A percentile compares a stretch with the other conserved stretches of the same genome.
phyloP scores from a whole-genome alignment of 2,329 filamentous ascomycete species.

The Cadophora sp. region DNA sequence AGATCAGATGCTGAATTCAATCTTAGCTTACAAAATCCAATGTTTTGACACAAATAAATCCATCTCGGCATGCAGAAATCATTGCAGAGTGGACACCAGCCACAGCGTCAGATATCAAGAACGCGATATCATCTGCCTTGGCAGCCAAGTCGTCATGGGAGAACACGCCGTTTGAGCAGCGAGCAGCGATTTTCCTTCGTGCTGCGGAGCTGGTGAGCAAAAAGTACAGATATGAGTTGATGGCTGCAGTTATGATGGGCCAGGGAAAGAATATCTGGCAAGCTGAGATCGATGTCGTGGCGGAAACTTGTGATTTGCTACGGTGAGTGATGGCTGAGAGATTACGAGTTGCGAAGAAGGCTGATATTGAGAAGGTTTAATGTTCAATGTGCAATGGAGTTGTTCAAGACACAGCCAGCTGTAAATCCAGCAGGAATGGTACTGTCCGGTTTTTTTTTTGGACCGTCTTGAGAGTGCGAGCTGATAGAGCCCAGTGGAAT shows the following conservation, averaged over 20 bases:
- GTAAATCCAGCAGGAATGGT: conserved; percentile 79
- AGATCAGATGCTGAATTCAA: not conserved
- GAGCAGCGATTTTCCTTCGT: conserved; percentile 93
- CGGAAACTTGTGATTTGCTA: conserved; percentile 58
- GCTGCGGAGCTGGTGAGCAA: conserved; percentile 87
- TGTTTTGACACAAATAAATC: conserved; percentile 3
- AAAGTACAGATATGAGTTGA: conserved; percentile 95
- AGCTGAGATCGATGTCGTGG: conserved; percentile 94
- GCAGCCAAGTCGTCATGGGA: conserved; percentile 81
- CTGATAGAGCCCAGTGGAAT: conserved; percentile 66
- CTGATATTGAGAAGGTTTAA: conserved; percentile 92
- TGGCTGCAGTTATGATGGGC: conserved; percentile 94
- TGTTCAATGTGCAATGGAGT: conserved; percentile 89
- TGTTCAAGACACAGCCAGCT: conserved; percentile 85
- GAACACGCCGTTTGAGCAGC: conserved; percentile 83
- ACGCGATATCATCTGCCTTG: conserved; percentile 27
- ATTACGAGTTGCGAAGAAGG: conserved; percentile 52
- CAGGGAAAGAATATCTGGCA: conserved; percentile 99
- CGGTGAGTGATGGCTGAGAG: not conserved
- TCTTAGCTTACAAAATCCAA: not conserved
- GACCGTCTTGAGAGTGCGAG: not conserved
- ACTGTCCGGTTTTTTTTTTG: no score
- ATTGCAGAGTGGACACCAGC: conserved; percentile 3
- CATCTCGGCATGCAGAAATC: not conserved
- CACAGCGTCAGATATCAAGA: not conserved